phyloP scores from a whole-genome alignment of 176 grass and related monocot species.

The Puya raimondii region DNA sequence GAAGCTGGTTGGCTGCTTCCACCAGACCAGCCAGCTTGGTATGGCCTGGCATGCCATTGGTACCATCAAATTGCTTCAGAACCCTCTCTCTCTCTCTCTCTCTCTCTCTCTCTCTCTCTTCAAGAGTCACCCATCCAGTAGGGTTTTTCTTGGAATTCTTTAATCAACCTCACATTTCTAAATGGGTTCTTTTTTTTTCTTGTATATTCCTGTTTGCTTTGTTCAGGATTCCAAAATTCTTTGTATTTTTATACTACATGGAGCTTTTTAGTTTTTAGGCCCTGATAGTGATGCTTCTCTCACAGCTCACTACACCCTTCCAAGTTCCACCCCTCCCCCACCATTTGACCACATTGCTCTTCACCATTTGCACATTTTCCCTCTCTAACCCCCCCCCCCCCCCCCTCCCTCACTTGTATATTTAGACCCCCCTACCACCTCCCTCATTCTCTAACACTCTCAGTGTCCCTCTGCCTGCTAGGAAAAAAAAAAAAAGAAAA shows the following conservation, averaged over 20 bases:
- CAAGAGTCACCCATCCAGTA: neutral
- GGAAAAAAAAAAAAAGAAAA: too few species aligned
- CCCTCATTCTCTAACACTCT: neutral
- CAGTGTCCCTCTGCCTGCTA: neutral
- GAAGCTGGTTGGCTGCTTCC: slow-evolving; percentile 38
- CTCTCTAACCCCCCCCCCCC: neutral
- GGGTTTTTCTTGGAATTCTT: neutral
- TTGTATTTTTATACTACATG: neutral
- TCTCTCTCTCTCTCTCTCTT: slow-evolving; percentile 5
- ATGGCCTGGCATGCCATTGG: slow-evolving; percentile 37
- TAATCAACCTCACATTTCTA: neutral
- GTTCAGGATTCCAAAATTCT: neutral
- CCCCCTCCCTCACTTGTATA: slow-evolving; percentile 15
- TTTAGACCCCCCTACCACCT: neutral
- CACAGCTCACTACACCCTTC: neutral
- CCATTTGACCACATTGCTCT: slow-evolving; percentile 34
- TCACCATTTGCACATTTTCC: slow-evolving; percentile 22
- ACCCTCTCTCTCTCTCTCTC: neutral
- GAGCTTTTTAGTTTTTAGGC: slow-evolving; percentile 16
- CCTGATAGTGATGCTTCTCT: slow-evolving; percentile 16
- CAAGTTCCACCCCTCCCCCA: neutral
- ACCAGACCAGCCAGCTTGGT: slow-evolving; percentile 30
- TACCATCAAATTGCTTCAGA: slow-evolving; percentile 2
- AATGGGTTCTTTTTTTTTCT: neutral
- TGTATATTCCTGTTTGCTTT: neutral